Base-by-base conservation (phyloP, 805 yeast genomes). In the Suhomyces kilbournensis region DNA sequence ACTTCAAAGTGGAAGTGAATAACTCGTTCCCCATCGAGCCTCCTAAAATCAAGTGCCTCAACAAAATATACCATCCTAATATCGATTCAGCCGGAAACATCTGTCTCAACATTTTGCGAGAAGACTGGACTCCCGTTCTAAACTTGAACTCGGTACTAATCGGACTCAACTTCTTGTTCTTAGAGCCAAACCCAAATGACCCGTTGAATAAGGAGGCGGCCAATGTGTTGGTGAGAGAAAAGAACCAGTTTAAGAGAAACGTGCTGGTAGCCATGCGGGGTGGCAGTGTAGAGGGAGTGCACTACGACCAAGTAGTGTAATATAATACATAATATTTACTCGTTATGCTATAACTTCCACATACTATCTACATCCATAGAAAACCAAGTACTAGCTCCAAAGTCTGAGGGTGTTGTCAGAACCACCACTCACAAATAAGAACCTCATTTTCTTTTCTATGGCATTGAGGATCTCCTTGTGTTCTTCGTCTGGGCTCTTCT, bases 111-210 rank as follows among this genome's bases (percentile, higher is more conserved):
- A 92, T 93, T 34, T 75, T 93, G 53, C 76, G 98, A 59, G 97
- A 92, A 66, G 98, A 93, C 67, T 93, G 99, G 99, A 84, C 91
- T 26, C 98, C 99, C 0, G 96, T 91, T 0, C 75, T 93, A 58
- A 88, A 87, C 53, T 72, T 93, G 63, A 90, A 88, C 64, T 78
- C 92, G 4, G 84, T 93, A 7, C 77, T 92, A 51, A 85, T 92
- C 39, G 98, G 99, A 0, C 76, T 93, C 50, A 81, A 91, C 61
- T 91, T 86, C 64, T 76, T 93, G 55, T 91, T 93, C 60, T 71
- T 90, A 50, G 97, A 93, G 59, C 97, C 97, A 7, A 93, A 90
- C 65, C 86, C 96, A 1, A 85, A 84, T 55, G 98, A 93, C 66
- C 98, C 98, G 3, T 78, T 93, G 60, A 94, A 94, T 67, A 90